Conservation (phyloP, 2,329 filamentous ascomycete genomes). For the Escovopsis weberi region DNA sequence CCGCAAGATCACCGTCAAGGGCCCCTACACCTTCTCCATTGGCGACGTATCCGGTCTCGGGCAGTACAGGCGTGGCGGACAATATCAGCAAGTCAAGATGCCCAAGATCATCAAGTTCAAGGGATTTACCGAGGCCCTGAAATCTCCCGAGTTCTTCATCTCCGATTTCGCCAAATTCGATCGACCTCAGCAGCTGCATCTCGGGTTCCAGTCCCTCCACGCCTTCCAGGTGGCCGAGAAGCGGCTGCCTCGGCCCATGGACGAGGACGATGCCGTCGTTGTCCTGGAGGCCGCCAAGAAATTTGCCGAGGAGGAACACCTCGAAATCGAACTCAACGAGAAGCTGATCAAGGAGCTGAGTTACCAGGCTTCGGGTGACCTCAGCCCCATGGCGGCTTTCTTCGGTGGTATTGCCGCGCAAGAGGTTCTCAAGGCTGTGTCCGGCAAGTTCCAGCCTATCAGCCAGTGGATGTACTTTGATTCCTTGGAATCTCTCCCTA, state of each 20-base stretch:
- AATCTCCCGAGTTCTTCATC: slow-evolving; percentile 77
- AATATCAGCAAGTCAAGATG: slow-evolving; percentile 97
- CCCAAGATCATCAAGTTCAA: slow-evolving; percentile 88
- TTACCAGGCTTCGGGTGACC: slow-evolving; percentile 83
- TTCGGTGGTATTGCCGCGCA: slow-evolving; percentile 90
- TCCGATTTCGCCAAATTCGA: slow-evolving; percentile 98
- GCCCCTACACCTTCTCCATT: slow-evolving; percentile 94
- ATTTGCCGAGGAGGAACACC: slow-evolving; percentile 57
- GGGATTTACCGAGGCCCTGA: slow-evolving; percentile 59
- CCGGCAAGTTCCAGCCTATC: slow-evolving; percentile 94
- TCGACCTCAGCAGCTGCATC: slow-evolving; percentile 78
- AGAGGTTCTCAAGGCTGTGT: slow-evolving; percentile 91
- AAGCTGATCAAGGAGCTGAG: slow-evolving; percentile 87
- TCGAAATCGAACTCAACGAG: slow-evolving; percentile 62
- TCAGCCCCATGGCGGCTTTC: slow-evolving; percentile 85
- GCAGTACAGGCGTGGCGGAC: slow-evolving; percentile 73
- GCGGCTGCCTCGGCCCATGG: slow-evolving; percentile 67
- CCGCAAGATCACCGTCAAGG: slow-evolving; percentile 84
- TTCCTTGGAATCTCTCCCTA: slow-evolving; percentile 86
- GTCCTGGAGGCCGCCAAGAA: slow-evolving; percentile 61
- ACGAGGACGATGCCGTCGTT: slow-evolving; percentile 68
- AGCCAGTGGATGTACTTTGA: slow-evolving; percentile 96
- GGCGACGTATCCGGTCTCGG: slow-evolving; percentile 82
- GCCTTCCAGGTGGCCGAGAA: slow-evolving; percentile 65
- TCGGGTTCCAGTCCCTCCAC: slow-evolving; percentile 86